phyloP scores from a whole-genome alignment of 2,329 filamentous ascomycete species.

The Epichloe amarillans region DNA sequence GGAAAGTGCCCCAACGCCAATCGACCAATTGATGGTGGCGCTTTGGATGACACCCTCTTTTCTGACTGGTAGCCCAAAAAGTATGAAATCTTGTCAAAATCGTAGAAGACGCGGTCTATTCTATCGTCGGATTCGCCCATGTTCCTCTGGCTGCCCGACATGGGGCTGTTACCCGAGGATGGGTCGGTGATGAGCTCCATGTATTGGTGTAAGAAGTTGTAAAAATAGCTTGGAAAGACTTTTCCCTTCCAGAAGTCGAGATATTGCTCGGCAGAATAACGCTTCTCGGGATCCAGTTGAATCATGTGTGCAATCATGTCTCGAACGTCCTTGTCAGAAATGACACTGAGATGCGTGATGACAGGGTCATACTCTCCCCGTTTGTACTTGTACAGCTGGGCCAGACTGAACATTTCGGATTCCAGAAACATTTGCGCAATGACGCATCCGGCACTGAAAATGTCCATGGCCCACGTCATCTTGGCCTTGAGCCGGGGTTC shows the following conservation, averaged over 20 bases:
- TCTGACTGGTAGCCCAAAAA: slow-evolving; percentile 66
- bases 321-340: slow-evolving; percentile 74
- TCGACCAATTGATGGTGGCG: slow-evolving; percentile 18
- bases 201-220: slow-evolving; percentile 93
- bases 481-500: slow-evolving; percentile 46
- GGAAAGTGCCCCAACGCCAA: slow-evolving; percentile 57
- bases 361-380: slow-evolving; percentile 84
- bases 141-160: slow-evolving; percentile 54
- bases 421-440: slow-evolving; percentile 95
- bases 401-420: slow-evolving; percentile 91
- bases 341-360: slow-evolving; percentile 67
- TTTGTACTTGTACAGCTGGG: slow-evolving; percentile 88
- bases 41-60: slow-evolving; percentile 18
- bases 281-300: slow-evolving; percentile 77
- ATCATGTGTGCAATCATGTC: slow-evolving; percentile 95
- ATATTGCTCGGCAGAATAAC: slow-evolving; percentile 89
- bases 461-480: slow-evolving; percentile 89
- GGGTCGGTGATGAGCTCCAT: slow-evolving; percentile 94
- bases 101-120: slow-evolving; percentile 82
- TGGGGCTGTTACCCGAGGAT: slow-evolving; percentile 60
- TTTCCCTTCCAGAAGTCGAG: slow-evolving; percentile 83
- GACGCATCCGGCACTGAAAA: slow-evolving; percentile 93
- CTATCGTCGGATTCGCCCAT: slow-evolving; percentile 82
- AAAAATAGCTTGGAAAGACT: slow-evolving; percentile 93
- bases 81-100: slow-evolving; percentile 96